Evolutionary conservation across 2,329 filamentous ascomycete genomes (phyloP).

Genomic region (Aciculosporium take): DNA sequence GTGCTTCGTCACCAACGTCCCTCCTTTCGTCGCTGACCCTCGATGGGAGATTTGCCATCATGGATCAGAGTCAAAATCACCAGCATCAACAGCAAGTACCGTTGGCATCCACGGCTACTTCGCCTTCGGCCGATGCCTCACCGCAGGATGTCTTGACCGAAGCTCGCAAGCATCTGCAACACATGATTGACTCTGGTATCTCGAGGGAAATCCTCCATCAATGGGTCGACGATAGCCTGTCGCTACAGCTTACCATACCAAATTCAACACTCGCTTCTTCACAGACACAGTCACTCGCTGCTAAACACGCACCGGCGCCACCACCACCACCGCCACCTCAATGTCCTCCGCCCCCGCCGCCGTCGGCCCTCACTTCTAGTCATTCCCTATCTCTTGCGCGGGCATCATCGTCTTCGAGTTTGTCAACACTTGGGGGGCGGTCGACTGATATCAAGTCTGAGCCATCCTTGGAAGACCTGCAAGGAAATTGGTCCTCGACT

Average conservation of each 20-base stretch:
- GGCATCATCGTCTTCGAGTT: conserved; percentile 6
- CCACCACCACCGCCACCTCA: conserved; percentile 10
- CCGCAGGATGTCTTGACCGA: conserved; percentile 30
- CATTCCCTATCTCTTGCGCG: conserved; percentile 9
- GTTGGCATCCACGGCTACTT: conserved; percentile 8
- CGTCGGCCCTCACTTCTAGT: conserved; percentile 11
- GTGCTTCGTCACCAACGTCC: conserved; percentile 7
- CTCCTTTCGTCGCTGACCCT: conserved; percentile 9
- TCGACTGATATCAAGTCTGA: conserved; percentile 18
- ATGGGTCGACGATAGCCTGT: conserved; percentile 25
- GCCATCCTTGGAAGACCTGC: conserved; percentile 15
- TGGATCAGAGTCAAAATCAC: conserved; percentile 19
- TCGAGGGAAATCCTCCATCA: conserved; percentile 29
- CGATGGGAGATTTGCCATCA: conserved; percentile 16
- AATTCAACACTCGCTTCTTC: conserved; percentile 9
- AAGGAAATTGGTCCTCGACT: conserved; percentile 11
- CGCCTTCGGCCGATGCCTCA: conserved; percentile 18
- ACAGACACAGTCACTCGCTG: conserved; percentile 10
- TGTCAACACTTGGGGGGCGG: conserved; percentile 10
- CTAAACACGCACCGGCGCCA: conserved; percentile 15
- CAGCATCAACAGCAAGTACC: conserved; percentile 15
- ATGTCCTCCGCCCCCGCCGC: conserved; percentile 18
- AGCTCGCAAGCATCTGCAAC: conserved; percentile 30
- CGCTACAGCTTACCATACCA: conserved; percentile 16
- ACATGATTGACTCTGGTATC: conserved; percentile 30